These are phyloP conservation scores for Hymenotorrendiella dingleyae DNA, from an alignment of 2,329 filamentous ascomycete species.

Conservation along the genomic window DNA sequence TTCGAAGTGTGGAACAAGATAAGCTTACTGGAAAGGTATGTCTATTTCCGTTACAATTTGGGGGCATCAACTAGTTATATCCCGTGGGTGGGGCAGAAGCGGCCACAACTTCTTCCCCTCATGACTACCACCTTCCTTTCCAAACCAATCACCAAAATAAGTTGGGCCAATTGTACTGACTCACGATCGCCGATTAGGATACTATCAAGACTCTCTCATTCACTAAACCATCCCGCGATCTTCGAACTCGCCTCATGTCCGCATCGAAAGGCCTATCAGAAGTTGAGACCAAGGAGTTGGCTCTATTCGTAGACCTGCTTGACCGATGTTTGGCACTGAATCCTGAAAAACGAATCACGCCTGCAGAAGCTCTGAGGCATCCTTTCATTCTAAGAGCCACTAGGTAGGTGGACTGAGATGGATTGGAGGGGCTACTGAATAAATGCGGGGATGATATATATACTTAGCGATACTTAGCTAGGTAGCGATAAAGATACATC, in stretches of 20 bases:
- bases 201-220: conserved; percentile 61
- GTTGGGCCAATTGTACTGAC: conserved; percentile 9
- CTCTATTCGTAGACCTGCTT: conserved; percentile 78
- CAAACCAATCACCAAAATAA: conserved; percentile 3
- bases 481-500: too few relatives aligned
- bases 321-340: conserved; percentile 86
- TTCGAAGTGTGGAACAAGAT: conserved; percentile 79
- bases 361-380: conserved; percentile 79
- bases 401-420: conserved; percentile 8
- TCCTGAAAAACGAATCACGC: conserved; percentile 85
- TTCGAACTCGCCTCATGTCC: conserved; percentile 73
- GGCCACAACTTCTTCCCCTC: conserved; percentile 5
- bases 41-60: conserved; percentile 6
- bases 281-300: conserved; percentile 68
- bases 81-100: too few relatives aligned
- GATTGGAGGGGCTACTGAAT: too few relatives aligned
- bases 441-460: too few relatives aligned
- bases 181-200: conserved; percentile 42
- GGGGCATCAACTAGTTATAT: too few relatives aligned
- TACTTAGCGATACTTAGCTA: too few relatives aligned
- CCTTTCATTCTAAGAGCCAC: conserved; percentile 60
- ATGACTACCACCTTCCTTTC: conserved; percentile 3
- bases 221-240: conserved; percentile 71
- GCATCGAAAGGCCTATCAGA: conserved; percentile 70
- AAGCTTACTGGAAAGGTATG: conserved; percentile 77